Conservation (phyloP, 148 eudicot species). For the Fallopia convolvulus region DNA sequence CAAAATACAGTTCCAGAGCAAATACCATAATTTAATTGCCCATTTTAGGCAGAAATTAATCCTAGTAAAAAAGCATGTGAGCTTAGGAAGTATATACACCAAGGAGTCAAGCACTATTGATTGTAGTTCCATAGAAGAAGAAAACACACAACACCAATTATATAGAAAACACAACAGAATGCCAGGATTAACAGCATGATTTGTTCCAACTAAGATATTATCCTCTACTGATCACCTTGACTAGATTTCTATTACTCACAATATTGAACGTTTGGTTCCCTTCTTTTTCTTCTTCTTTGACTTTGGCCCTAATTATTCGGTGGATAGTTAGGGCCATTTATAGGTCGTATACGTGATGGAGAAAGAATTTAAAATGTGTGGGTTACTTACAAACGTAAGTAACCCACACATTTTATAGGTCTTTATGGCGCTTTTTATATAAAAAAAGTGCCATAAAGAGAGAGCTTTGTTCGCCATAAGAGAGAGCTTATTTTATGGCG, state of each 20-base stretch:
- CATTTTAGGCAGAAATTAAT: constrained; percentile 2
- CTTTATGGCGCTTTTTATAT: too few species aligned
- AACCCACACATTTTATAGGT: too few species aligned
- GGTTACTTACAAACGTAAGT: not conserved
- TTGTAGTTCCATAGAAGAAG: constrained; percentile 8
- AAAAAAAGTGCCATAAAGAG: too few species aligned
- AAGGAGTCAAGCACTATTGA: not conserved
- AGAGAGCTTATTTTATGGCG: too few species aligned
- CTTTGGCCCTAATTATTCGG: constrained; percentile 13
- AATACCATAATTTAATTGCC: not conserved
- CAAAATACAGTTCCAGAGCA: not conserved
- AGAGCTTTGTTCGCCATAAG: too few species aligned
- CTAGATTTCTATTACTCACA: constrained; percentile 22
- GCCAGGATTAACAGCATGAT: not conserved
- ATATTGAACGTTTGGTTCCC: constrained; percentile 32
- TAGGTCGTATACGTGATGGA: not conserved
- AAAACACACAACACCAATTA: constrained; percentile 1
- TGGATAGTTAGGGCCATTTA: not conserved
- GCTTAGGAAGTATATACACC: constrained; percentile 9
- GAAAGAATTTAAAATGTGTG: not conserved
- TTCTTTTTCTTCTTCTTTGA: constrained; percentile 52
- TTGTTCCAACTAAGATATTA: not conserved
- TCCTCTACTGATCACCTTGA: not conserved
- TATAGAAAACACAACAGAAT: not conserved
- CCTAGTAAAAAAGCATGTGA: constrained; percentile 7